Percentiles rank a stretch among this genome's conserved stretches.
Conservation (phyloP, 139 green algal genomes). For the Mychonastes homosphaera region DNA sequence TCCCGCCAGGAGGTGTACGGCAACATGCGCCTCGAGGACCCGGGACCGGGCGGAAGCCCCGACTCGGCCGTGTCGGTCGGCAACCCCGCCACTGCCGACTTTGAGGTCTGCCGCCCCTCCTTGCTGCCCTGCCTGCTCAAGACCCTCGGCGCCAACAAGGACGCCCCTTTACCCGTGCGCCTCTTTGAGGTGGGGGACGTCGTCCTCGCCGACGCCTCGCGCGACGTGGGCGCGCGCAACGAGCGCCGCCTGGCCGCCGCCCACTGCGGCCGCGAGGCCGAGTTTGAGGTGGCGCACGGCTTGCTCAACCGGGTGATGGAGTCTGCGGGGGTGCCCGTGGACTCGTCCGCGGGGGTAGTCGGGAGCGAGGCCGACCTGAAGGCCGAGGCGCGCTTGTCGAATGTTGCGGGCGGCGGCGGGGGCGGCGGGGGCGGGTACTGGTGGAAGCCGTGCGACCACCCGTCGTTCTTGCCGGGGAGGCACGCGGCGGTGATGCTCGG, state of each 20-base stretch:
- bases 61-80: constrained; percentile 73
- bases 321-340: constrained; percentile 72
- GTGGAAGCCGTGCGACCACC: constrained; percentile 50
- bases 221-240: constrained; percentile 77
- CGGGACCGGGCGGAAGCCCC: constrained; percentile 15
- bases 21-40: constrained; percentile 56
- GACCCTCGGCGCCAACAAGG: constrained; percentile 88
- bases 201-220: constrained; percentile 41
- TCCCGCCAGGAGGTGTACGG: constrained; percentile 84
- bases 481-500: constrained; percentile 35
- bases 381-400: background rate
- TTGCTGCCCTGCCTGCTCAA: constrained; percentile 75
- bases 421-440: constrained; percentile 39
- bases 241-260: constrained; percentile 78
- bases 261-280: constrained; percentile 56
- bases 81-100: constrained; percentile 90
- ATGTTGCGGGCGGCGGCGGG: background rate
- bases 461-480: constrained; percentile 78
- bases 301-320: constrained; percentile 96
- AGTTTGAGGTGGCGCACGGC: constrained; percentile 86
- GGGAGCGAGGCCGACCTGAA: background rate
- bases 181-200: constrained; percentile 93
- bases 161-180: constrained; percentile 76
- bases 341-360: constrained; percentile 15
- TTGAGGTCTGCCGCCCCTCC: constrained; percentile 67